These are phyloP conservation scores for Scopulariopsis brevicaulis DNA, from an alignment of 2,329 filamentous ascomycete species.

Conservation along the genomic window DNA sequence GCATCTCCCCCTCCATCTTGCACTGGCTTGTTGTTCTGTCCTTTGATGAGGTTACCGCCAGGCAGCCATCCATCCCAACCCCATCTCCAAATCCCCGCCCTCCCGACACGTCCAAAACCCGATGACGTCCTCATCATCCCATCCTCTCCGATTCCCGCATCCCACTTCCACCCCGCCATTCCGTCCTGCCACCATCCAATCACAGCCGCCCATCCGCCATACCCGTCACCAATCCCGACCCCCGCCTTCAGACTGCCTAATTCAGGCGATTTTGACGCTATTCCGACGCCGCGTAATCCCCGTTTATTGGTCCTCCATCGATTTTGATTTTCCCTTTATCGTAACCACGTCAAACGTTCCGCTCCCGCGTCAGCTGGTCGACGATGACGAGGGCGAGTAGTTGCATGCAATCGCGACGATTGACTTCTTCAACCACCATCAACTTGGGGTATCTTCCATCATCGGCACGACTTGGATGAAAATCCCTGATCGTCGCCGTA, in stretches of 20 bases:
- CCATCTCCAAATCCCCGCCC: not conserved
- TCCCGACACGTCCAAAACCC: not conserved
- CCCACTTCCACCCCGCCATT: not conserved
- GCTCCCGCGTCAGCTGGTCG: not conserved
- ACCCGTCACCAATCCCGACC: not conserved
- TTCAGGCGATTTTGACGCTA: constrained; percentile 4
- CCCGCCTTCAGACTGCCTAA: not conserved
- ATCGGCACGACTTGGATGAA: too few relatives aligned
- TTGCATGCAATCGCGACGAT: too few relatives aligned
- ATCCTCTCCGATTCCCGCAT: not conserved
- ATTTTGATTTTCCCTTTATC: not conserved
- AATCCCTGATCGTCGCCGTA: too few relatives aligned
- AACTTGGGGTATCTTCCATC: too few relatives aligned
- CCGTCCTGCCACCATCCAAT: not conserved
- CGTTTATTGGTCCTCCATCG: constrained; percentile 1
- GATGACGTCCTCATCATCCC: not conserved
- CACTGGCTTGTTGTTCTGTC: not conserved
- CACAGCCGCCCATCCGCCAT: not conserved
- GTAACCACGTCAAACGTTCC: not conserved
- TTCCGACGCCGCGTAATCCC: not conserved
- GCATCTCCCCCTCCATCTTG: not conserved
- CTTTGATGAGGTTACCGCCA: not conserved
- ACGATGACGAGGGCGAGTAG: too few relatives aligned
- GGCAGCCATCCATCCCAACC: not conserved
- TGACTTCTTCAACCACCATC: too few relatives aligned